These are phyloP conservation scores for Harringtonia lauricola DNA, from an alignment of 2,329 filamentous ascomycete genomes.

Conservation along the genomic window DNA sequence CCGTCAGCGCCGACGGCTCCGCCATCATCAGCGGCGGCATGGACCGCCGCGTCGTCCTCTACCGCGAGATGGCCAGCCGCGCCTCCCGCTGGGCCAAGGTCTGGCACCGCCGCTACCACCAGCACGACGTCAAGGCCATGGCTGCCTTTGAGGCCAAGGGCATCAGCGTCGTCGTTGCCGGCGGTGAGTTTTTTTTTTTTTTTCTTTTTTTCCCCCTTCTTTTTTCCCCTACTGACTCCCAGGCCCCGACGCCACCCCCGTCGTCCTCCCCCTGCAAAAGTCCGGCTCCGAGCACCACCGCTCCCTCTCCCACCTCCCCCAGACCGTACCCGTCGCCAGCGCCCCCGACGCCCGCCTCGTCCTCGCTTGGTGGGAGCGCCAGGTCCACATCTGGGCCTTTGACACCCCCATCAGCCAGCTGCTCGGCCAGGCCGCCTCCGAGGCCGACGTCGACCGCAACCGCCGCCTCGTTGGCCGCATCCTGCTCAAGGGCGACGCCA, in stretches of 20 bases:
- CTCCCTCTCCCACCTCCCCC: conserved; percentile 72
- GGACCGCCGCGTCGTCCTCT: conserved; percentile 77
- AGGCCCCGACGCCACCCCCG: conserved; percentile 79
- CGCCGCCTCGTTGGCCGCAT: conserved; percentile 61
- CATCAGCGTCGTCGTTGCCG: conserved; percentile 81
- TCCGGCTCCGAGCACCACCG: conserved; percentile 73
- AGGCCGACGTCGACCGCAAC: conserved; percentile 32
- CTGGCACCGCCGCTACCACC: conserved; percentile 78
- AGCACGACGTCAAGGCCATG: conserved; percentile 92
- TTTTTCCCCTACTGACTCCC: background rate
- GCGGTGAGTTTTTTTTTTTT: conserved; percentile 47
- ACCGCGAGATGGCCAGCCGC: conserved; percentile 52
- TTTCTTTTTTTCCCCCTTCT: background rate
- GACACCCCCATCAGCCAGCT: conserved; percentile 34
- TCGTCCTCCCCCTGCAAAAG: conserved; percentile 69
- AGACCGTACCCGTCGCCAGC: conserved; percentile 61
- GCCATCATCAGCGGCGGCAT: conserved; percentile 84
- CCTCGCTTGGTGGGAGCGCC: conserved; percentile 85
- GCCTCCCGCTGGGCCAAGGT: conserved; percentile 70
- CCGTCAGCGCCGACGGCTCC: conserved; percentile 67
- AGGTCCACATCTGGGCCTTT: conserved; percentile 71
- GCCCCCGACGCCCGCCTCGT: conserved; percentile 64
- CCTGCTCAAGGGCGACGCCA: conserved; percentile 62
- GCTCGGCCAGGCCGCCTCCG: conserved; percentile 26
- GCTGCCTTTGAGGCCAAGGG: conserved; percentile 75